Conservation (phyloP, 192 early-diverging fungal genomes). For the Backusella sp. region DNA sequence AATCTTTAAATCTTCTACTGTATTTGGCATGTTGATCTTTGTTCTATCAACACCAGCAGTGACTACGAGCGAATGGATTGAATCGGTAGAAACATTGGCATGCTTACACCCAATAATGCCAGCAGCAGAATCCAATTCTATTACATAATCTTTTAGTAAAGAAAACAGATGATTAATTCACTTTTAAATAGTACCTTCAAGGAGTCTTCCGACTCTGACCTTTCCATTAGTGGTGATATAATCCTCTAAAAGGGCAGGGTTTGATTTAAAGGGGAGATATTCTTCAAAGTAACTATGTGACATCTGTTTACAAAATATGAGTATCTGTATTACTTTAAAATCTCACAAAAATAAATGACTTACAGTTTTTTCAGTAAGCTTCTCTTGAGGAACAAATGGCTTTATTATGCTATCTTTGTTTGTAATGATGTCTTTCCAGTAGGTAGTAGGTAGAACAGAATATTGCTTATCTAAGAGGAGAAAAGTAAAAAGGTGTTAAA, state of each 20-base stretch:
- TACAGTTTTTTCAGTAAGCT: constrained; percentile 20
- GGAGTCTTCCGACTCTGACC: constrained; percentile 78
- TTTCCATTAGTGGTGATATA: constrained; percentile 77
- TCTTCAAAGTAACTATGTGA: constrained; percentile 75
- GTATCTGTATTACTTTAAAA: not conserved
- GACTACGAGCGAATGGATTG: constrained; percentile 67
- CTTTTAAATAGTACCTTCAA: constrained; percentile 58
- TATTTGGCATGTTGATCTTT: constrained; percentile 65
- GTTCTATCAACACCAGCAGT: constrained; percentile 89
- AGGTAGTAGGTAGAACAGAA: constrained; percentile 39
- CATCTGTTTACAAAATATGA: constrained; percentile 51
- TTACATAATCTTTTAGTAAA: not conserved
- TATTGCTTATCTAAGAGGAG: constrained; percentile 23
- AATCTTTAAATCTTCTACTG: constrained; percentile 73
- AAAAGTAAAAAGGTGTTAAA: not conserved
- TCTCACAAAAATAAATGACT: not conserved
- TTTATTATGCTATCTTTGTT: constrained; percentile 9
- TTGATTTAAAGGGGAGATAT: constrained; percentile 73
- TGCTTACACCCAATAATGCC: constrained; percentile 80
- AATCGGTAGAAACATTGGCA: constrained; percentile 38
- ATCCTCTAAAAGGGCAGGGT: constrained; percentile 71
- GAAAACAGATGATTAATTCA: not conserved
- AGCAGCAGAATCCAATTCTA: constrained; percentile 79
- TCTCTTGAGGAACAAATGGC: not conserved
- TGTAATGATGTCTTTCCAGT: constrained; percentile 42